Conservation (phyloP, 2,329 filamentous ascomycete genomes). For the Dendryphion nanum region DNA sequence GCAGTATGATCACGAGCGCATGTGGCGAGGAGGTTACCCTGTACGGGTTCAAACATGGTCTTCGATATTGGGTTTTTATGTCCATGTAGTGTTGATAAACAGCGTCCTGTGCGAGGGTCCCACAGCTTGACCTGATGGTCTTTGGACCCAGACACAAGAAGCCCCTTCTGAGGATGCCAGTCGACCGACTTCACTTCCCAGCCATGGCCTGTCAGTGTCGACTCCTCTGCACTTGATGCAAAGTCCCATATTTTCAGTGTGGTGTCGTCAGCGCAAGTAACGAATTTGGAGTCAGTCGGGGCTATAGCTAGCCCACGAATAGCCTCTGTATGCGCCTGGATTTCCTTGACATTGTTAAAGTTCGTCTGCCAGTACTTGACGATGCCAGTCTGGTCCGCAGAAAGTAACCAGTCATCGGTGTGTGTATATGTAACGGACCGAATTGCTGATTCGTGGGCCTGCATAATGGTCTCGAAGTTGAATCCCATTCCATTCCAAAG, state of each 20-base stretch:
- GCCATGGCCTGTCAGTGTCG: constrained; percentile 84
- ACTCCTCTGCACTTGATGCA: constrained; percentile 78
- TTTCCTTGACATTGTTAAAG: constrained; percentile 97
- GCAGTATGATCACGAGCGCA: constrained; percentile 92
- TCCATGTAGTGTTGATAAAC: constrained; percentile 88
- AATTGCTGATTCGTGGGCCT: constrained; percentile 88
- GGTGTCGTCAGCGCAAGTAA: constrained; percentile 92
- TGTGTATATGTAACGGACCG: constrained; percentile 85
- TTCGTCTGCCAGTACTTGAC: constrained; percentile 99
- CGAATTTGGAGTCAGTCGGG: constrained; percentile 92
- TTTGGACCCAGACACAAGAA: constrained; percentile 94
- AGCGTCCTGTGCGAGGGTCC: constrained; percentile 90
- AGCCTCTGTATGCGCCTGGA: constrained; percentile 85
- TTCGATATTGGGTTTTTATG: constrained; percentile 98
- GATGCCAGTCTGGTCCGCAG: constrained; percentile 89
- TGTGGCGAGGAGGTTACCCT: constrained; percentile 82
- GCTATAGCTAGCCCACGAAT: constrained; percentile 91
- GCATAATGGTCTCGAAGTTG: constrained; percentile 99
- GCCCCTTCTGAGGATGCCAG: constrained; percentile 93
- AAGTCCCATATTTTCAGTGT: constrained; percentile 97
- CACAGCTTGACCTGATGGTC: constrained; percentile 97
- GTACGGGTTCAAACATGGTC: constrained; percentile 82
- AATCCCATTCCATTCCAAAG: constrained; percentile 98
- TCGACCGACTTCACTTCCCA: constrained; percentile 98
- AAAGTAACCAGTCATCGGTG: constrained; percentile 95